These are phyloP conservation scores for Melampsora allii-populina DNA, from an alignment of 1,284 basidiomycete species.

Conservation along the genomic window DNA sequence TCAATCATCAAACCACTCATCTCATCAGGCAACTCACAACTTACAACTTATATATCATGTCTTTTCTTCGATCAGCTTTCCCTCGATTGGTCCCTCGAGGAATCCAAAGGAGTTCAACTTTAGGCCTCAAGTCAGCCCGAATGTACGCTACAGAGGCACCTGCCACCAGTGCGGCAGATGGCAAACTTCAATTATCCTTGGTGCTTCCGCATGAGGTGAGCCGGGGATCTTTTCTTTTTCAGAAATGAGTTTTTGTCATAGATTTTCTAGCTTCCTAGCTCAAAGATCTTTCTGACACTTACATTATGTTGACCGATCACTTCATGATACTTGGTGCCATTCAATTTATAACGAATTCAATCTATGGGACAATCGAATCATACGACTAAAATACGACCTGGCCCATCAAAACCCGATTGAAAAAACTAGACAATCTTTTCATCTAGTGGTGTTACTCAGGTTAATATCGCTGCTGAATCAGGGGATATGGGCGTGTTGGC, in stretches of 20 bases:
- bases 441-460: slow-evolving; percentile 83
- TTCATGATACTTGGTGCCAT: no score
- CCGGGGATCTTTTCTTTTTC: slow-evolving; percentile 46
- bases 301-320: no score
- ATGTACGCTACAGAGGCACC: slow-evolving; percentile 36
- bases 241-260: background rate
- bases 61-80: background rate
- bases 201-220: slow-evolving; percentile 88
- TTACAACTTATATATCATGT: background rate
- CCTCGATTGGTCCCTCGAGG: slow-evolving; percentile 3
- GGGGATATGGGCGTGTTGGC: slow-evolving; percentile 98
- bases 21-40: no score
- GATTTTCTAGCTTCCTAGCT: background rate
- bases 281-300: background rate
- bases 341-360: no score
- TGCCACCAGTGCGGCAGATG: slow-evolving; percentile 52
- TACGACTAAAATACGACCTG: no score
- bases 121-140: background rate
- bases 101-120: background rate
- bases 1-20: no score
- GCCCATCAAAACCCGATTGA: no score
- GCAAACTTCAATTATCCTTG: slow-evolving; percentile 83
- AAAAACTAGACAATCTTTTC: slow-evolving; percentile 71
- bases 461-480: slow-evolving; percentile 86
- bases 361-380: no score